A percentile compares a stretch with the other conserved stretches of the same genome.
These are phyloP conservation scores for Mycena pura DNA, from an alignment of 768 basidiomycete species.

Conservation along the genomic window DNA sequence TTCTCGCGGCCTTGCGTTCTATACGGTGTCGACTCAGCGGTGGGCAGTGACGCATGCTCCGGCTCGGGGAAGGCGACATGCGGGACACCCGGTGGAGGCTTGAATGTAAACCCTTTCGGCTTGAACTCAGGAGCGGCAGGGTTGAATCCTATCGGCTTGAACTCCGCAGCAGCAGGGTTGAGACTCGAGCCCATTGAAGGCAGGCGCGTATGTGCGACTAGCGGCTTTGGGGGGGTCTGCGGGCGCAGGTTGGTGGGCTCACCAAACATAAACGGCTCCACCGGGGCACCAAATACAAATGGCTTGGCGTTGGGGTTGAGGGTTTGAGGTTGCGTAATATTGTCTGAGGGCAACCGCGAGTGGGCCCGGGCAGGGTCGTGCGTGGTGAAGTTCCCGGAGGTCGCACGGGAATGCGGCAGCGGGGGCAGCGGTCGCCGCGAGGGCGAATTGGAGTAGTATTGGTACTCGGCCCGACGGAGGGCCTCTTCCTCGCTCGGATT, in stretches of 20 bases:
- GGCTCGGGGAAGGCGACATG: constrained; percentile 52
- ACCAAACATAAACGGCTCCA: constrained; percentile 32
- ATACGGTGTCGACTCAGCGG: constrained; percentile 49
- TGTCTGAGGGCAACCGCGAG: constrained; percentile 59
- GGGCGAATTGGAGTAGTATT: constrained; percentile 54
- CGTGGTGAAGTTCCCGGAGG: constrained; percentile 65
- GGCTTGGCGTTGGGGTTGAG: constrained; percentile 86
- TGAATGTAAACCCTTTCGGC: constrained; percentile 78
- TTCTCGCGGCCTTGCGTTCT: constrained; percentile 82
- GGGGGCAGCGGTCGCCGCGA: constrained; percentile 61
- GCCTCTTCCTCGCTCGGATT: constrained; percentile 85
- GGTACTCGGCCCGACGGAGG: constrained; percentile 46
- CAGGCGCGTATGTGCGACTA: constrained; percentile 48
- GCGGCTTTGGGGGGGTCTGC: constrained; percentile 42
- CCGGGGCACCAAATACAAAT: constrained; percentile 73
- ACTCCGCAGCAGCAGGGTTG: constrained; percentile 83
- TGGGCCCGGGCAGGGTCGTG: constrained; percentile 71
- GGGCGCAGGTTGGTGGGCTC: constrained; percentile 31
- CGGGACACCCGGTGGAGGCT: constrained; percentile 70
- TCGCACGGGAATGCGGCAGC: constrained; percentile 68
- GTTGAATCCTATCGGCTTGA: constrained; percentile 59
- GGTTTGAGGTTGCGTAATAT: constrained; percentile 22
- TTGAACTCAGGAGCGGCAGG: constrained; percentile 83
- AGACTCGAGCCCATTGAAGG: constrained; percentile 70
- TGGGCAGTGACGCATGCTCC: constrained; percentile 30